Conservation (phyloP, 352 stramenopile genomes). For the Globisporangium rhizosaccharum region DNA sequence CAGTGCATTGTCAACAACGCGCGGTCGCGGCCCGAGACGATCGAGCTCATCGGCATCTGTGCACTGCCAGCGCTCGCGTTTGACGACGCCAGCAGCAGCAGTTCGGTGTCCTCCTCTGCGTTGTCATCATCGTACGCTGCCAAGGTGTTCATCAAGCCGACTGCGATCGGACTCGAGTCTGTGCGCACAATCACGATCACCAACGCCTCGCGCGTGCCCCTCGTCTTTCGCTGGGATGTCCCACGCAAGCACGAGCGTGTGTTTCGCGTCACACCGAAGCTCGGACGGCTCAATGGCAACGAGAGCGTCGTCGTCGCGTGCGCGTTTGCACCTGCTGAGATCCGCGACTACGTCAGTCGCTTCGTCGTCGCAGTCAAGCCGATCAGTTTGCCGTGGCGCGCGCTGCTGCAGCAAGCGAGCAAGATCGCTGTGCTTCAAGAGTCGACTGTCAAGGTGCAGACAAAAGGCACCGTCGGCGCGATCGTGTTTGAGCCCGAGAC, state of each 20-base stretch:
- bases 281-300: conserved; percentile 79
- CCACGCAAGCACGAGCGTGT: conserved; percentile 48
- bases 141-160: conserved; percentile 82
- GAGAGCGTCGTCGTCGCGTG: conserved; percentile 59
- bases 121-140: conserved; percentile 18
- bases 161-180: conserved; percentile 67
- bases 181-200: conserved; percentile 42
- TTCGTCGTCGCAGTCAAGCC: conserved; percentile 63
- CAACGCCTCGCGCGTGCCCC: conserved; percentile 82
- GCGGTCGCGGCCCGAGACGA: conserved; percentile 29
- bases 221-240: conserved; percentile 81
- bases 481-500: conserved; percentile 71
- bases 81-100: conserved; percentile 20
- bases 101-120: conserved; percentile 3
- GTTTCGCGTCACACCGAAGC: conserved; percentile 60
- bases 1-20: conserved; percentile 76
- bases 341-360: conserved; percentile 67
- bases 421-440: conserved; percentile 56
- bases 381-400: conserved; percentile 49
- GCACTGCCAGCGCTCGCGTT: conserved; percentile 49
- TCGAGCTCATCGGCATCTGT: conserved; percentile 58
- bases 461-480: conserved; percentile 64
- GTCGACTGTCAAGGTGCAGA: conserved; percentile 50
- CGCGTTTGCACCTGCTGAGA: conserved; percentile 74
- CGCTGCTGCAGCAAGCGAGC: conserved; percentile 11